These are phyloP conservation scores for Moricandia moricandioides DNA, from an alignment of 345 rosid genomes.

Conservation along the genomic window DNA sequence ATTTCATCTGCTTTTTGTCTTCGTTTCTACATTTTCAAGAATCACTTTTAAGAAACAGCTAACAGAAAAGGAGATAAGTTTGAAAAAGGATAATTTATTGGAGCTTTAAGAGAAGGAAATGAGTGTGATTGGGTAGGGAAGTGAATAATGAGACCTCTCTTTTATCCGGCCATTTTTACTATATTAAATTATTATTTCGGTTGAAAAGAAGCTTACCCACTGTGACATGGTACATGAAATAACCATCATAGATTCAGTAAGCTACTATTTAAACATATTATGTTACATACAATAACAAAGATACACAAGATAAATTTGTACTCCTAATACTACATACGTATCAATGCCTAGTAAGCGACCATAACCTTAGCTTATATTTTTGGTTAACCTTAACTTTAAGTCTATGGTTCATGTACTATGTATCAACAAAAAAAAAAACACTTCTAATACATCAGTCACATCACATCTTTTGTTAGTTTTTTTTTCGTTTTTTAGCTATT, in stretches of 20 bases:
- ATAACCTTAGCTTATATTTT: no score
- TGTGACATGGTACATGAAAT: background rate
- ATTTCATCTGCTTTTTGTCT: conserved; percentile 29
- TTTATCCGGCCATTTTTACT: background rate
- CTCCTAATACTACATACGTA: background rate
- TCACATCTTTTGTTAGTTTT: background rate
- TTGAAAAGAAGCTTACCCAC: background rate
- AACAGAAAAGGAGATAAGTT: conserved; percentile 30
- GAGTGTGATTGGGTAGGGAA: background rate
- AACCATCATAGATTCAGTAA: background rate
- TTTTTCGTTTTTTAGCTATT: no score
- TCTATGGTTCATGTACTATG: background rate
- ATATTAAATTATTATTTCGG: background rate
- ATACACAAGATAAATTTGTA: background rate
- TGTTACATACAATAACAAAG: background rate
- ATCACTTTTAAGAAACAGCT: conserved; percentile 32
- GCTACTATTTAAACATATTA: background rate
- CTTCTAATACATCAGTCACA: background rate
- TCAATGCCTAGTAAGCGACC: no score
- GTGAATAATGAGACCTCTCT: background rate
- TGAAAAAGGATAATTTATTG: conserved; percentile 9
- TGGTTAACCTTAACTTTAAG: background rate
- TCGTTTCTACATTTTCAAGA: conserved; percentile 29
- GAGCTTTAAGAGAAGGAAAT: background rate
- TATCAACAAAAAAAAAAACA: background rate